Conservation (phyloP, 2,329 filamentous ascomycete genomes). For the Trichoderma citrinoviride region DNA sequence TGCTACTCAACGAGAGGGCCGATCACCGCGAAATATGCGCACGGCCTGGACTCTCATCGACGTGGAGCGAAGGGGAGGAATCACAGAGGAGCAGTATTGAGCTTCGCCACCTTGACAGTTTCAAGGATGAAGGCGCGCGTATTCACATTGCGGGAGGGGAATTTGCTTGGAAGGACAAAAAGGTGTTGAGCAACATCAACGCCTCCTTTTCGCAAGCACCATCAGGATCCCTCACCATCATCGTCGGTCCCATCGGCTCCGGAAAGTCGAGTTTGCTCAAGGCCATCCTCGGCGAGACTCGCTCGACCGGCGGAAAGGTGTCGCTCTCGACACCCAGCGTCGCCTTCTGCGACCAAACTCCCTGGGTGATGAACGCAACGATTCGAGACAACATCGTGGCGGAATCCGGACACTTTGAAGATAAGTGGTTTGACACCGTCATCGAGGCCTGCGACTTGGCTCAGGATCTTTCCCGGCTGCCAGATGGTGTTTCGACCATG, state of each 20-base stretch:
- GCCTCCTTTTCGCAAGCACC: conserved; percentile 24
- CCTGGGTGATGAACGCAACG: conserved; percentile 37
- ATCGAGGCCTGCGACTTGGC: conserved; percentile 36
- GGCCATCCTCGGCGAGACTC: conserved; percentile 33
- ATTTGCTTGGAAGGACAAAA: conserved; percentile 32
- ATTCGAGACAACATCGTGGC: conserved; percentile 39
- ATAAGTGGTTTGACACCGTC: conserved; percentile 33
- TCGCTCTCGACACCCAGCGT: conserved; percentile 28
- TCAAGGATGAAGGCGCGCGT: background rate
- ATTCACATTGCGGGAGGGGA: conserved; percentile 28
- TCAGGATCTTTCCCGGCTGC: conserved; percentile 30
- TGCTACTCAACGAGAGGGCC: conserved; percentile 28
- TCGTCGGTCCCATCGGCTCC: conserved; percentile 34
- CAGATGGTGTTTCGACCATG: conserved; percentile 28
- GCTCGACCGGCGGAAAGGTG: conserved; percentile 26
- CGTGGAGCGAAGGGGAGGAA: background rate
- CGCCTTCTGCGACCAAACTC: conserved; percentile 34
- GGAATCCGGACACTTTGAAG: conserved; percentile 32
- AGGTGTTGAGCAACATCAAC: conserved; percentile 29
- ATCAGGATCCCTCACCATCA: conserved; percentile 31
- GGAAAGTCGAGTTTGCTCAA: conserved; percentile 36
- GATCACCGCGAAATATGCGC: conserved; percentile 27
- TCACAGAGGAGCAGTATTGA: conserved; percentile 20
- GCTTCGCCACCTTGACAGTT: conserved; percentile 8
- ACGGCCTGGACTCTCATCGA: background rate